Evolutionary conservation across 768 basidiomycete genomes (phyloP).

Genomic region (Pleurotus tuoliensis): DNA sequence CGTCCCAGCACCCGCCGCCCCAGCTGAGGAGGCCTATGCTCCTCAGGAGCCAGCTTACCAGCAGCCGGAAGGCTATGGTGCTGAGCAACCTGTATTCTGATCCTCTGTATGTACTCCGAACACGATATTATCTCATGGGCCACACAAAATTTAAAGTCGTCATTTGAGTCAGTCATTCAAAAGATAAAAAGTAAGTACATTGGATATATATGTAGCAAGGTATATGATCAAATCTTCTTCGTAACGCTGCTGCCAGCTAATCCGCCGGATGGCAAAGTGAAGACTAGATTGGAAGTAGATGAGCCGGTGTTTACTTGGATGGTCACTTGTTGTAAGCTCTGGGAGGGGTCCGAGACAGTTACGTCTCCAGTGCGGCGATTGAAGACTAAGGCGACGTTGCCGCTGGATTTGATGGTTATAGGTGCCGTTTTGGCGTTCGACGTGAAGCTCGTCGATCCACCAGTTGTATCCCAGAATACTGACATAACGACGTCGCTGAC

Average conservation of each 20-base stretch:
- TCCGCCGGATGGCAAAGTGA: slow-evolving; percentile 45
- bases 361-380: slow-evolving; percentile 36
- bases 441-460: slow-evolving; percentile 38
- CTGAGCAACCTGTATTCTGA: slow-evolving; percentile 60
- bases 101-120: slow-evolving; percentile 15
- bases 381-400: slow-evolving; percentile 42
- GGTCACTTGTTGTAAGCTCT: slow-evolving; percentile 34
- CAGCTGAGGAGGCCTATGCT: slow-evolving; percentile 50
- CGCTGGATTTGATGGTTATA: slow-evolving; percentile 33
- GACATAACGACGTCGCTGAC: slow-evolving; percentile 36
- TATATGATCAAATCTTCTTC: slow-evolving; percentile 11
- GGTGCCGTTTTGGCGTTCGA: slow-evolving; percentile 12
- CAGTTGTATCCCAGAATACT: slow-evolving; percentile 53
- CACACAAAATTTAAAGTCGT: no score
- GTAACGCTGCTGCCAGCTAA: slow-evolving; percentile 47
- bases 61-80: slow-evolving; percentile 31
- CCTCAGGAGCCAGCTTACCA: slow-evolving; percentile 41
- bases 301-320: slow-evolving; percentile 30
- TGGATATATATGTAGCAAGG: neutral
- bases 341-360: slow-evolving; percentile 65
- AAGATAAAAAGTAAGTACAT: slow-evolving; percentile 13
- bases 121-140: no score
- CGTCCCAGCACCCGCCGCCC: slow-evolving; percentile 42
- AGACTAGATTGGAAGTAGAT: slow-evolving; percentile 23
- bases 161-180: slow-evolving; percentile 9